Conservation (phyloP, 2,329 filamentous ascomycete species). For the Didymella lethalis region DNA sequence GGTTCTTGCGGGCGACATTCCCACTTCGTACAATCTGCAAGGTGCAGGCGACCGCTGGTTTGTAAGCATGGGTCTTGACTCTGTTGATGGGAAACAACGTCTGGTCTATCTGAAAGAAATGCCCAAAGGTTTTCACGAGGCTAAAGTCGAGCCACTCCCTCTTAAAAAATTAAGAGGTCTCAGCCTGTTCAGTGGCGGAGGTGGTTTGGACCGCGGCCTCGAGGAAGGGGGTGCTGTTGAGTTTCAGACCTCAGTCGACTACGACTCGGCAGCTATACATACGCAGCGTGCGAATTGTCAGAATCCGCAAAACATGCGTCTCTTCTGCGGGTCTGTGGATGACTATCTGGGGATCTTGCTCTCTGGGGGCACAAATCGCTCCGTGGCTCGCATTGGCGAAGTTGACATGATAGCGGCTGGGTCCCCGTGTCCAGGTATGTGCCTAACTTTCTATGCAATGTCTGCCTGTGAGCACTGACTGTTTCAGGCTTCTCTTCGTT, state of each 20-base stretch:
- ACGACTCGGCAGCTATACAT: conserved; percentile 68
- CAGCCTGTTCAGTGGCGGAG: conserved; percentile 80
- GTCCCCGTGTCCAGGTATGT: conserved; percentile 70
- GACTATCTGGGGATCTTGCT: conserved; percentile 68
- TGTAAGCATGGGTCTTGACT: conserved; percentile 55
- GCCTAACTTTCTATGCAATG: background rate
- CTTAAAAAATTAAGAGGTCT: conserved; percentile 56
- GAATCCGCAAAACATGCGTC: conserved; percentile 53
- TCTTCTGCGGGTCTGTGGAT: conserved; percentile 77
- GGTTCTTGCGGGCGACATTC: conserved; percentile 51
- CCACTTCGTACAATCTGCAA: conserved; percentile 69
- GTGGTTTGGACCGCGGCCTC: conserved; percentile 77
- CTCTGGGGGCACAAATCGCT: conserved; percentile 51
- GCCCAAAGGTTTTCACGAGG: conserved; percentile 55
- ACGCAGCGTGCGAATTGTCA: conserved; percentile 74
- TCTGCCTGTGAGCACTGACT: background rate
- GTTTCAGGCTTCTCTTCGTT: conserved; percentile 68
- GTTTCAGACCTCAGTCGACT: conserved; percentile 74
- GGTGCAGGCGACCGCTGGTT: conserved; percentile 74
- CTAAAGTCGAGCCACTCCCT: conserved; percentile 60
- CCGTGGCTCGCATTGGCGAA: conserved; percentile 66
- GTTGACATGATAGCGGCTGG: conserved; percentile 76
- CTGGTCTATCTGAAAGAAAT: conserved; percentile 23
- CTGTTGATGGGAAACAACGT: background rate
- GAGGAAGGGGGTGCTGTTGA: conserved; percentile 73